Evolutionary conservation across 441 rosid species (phyloP), one percentile per base, ranked within the genome.

Genomic region (Eruca vesicaria): DNA sequence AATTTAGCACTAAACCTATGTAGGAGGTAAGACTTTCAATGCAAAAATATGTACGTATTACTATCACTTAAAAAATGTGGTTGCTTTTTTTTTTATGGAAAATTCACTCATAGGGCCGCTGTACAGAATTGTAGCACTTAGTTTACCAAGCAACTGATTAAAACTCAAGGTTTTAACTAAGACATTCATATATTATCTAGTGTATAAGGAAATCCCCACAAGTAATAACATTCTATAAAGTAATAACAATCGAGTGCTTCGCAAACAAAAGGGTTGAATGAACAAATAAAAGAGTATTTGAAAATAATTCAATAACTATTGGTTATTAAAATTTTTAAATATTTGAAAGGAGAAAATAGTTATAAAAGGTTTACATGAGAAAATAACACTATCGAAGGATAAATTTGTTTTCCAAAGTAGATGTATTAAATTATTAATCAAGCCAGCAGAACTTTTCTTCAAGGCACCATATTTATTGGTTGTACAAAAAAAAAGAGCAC

Each of bases 391-490:
- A 53, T 20, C n/a, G 18, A 20, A 71, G 64, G 77, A 56, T 5
- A 52, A 19, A 29, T 10, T 29, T 57, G 73, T 77, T 63, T 9
- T 26, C 21, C 3, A 0, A 12, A 3, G 18, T 36, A 71, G 41
- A 60, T 66, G 73, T 77, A 66, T 66, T n/a, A n/a, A n/a, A n/a
- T n/a, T n/a, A n/a, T n/a, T 65, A 35, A 77, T 72, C 80, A 77
- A 72, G 73, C 73, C 80, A 77, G 73, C 80, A 26, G 66, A 59
- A 66, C 72, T 64, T 71, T 71, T 66, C 73, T 65, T 71, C 19
- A 70, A 69, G 71, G 62, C 72, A 76, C 67, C 63, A 64, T 64
- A 56, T 70, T 53, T 19, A 52, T 52, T 48, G 10, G 20, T 48
- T 5, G 50, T 14, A 43, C 50, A 43, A 43, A 43, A n/a, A 43